These are phyloP conservation scores for Astragalus membranaceus DNA, from an alignment of 306 rosid species.

Conservation along the genomic window DNA sequence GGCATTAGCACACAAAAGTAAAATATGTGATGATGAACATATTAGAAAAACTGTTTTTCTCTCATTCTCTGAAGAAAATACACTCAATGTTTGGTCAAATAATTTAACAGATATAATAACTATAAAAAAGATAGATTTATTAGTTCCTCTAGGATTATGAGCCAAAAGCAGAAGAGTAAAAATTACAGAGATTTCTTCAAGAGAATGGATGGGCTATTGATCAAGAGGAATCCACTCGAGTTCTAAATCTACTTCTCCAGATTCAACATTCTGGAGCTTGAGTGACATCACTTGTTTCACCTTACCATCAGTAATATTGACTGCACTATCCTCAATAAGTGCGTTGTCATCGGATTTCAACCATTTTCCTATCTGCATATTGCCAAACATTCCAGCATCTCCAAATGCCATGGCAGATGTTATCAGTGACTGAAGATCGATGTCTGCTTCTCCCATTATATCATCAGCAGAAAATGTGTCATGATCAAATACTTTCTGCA, in stretches of 20 bases:
- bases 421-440: constrained; percentile 93
- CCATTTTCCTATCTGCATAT: constrained; percentile 99
- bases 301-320: constrained; percentile 67
- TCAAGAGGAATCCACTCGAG: constrained; percentile 95
- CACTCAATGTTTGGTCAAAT: constrained; percentile 17
- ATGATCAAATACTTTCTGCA: constrained; percentile 82
- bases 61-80: background rate
- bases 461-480: constrained; percentile 95
- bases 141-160: constrained; percentile 18
- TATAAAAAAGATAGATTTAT: constrained; percentile 9
- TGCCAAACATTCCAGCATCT: constrained; percentile 80
- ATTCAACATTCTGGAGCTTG: constrained; percentile 94
- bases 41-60: background rate
- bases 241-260: constrained; percentile 75
- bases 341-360: constrained; percentile 86
- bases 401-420: constrained; percentile 94
- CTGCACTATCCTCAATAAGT: constrained; percentile 66
- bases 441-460: constrained; percentile 97
- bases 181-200: constrained; percentile 26
- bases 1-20: background rate
- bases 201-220: constrained; percentile 36
- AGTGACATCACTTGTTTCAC: constrained; percentile 61
- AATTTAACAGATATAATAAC: constrained; percentile 11
- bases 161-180: constrained; percentile 5
- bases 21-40: background rate